Conservation (phyloP, 352 stramenopile genomes). For the Pelagophyceae sp. region DNA sequence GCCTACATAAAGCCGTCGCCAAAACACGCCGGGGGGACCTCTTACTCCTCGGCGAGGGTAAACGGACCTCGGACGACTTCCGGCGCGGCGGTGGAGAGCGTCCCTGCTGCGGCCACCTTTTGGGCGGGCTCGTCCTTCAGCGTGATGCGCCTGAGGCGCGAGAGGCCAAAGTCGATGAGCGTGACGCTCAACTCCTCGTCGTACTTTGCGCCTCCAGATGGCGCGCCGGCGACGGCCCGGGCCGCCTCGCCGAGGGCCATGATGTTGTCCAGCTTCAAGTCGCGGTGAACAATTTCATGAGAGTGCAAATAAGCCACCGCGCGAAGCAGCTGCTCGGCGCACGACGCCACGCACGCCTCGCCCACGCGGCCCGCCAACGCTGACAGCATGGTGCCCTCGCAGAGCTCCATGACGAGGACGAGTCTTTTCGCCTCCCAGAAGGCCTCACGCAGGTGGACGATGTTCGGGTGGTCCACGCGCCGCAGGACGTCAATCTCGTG, state of each 20-base stretch:
- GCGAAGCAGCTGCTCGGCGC: neutral
- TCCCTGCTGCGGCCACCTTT: neutral
- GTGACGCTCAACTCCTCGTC: conserved; percentile 55
- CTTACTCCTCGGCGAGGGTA: too few species aligned
- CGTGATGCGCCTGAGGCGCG: too few species aligned
- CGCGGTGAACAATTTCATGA: conserved; percentile 73
- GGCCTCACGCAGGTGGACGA: neutral
- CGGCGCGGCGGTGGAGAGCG: neutral
- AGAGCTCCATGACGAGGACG: conserved; percentile 5
- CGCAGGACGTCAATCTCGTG: conserved; percentile 17
- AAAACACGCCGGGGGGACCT: too few species aligned
- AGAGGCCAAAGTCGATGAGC: conserved; percentile 66
- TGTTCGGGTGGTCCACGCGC: neutral
- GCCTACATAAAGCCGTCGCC: too few species aligned
- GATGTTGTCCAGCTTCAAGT: conserved; percentile 76
- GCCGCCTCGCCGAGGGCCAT: too few species aligned
- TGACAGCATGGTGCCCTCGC: neutral
- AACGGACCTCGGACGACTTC: neutral
- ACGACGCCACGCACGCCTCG: neutral
- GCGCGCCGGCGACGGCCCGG: too few species aligned
- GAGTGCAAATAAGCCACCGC: conserved; percentile 54
- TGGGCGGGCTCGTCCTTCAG: too few species aligned
- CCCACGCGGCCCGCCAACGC: neutral
- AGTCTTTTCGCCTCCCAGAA: neutral
- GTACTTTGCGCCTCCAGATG: too few species aligned